A percentile compares a stretch with the other conserved stretches of the same genome.
Conservation (phyloP, 257 asterid genomes). For the Fraxinus quadrangulata region DNA sequence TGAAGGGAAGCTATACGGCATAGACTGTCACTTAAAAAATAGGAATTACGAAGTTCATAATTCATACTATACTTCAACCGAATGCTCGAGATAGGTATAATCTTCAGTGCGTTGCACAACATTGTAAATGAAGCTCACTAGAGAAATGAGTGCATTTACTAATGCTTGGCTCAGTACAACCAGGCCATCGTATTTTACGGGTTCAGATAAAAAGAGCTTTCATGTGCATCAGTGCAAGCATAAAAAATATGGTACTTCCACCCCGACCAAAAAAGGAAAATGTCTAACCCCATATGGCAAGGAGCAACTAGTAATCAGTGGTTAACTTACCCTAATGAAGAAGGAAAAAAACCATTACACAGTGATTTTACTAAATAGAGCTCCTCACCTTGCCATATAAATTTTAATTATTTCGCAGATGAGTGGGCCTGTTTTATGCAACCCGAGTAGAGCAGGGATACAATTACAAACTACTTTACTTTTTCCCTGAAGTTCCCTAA, state of each 20-base stretch:
- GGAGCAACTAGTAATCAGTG: neutral
- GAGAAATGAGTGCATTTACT: neutral
- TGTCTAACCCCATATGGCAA: neutral
- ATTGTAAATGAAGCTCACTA: neutral
- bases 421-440: neutral
- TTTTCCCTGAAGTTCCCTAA: neutral
- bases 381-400: neutral
- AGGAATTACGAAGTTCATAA: slow-evolving; percentile 6
- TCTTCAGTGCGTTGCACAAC: neutral
- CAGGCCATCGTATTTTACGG: neutral
- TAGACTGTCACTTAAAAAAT: neutral
- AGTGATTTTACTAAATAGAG: neutral
- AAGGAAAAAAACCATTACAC: neutral
- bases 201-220: neutral
- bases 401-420: neutral
- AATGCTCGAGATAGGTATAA: neutral
- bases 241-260: neutral
- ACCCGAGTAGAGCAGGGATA: neutral
- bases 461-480: neutral
- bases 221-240: neutral
- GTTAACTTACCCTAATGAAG: neutral
- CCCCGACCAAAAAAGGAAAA: neutral
- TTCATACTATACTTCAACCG: slow-evolving; percentile 6
- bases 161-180: neutral
- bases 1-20: slow-evolving; percentile 20